Base-by-base conservation (phyloP, 371 early-diverging fungal species). In the Lichtheimia hyalospora region DNA sequence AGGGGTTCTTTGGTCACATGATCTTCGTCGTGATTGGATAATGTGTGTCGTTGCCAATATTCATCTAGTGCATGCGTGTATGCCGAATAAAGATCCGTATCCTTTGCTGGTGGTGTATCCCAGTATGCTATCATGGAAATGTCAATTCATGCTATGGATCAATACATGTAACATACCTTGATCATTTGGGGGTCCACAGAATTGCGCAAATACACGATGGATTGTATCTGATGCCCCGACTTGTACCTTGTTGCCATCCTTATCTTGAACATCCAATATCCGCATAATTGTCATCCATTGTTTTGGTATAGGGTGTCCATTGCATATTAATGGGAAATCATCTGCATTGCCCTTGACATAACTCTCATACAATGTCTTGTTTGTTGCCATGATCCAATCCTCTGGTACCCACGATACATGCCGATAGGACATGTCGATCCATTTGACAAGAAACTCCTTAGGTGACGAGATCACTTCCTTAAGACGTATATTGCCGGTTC, bases 381-480 rank as follows among this genome's bases (percentile, higher is more conserved):
- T 55, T 5, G 64, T 64, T 15, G 65, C 57, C 14, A 63, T 60
- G n/a, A 79, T 55, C 82, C 84, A 85, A 34, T 60, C 64, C 6
- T 62, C 60, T 14, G 82, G 66, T 6, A 86, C 84, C 89, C 89
- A 89, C 15, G 64, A 64, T 5, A 80, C 54, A 54, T 84, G 81
- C n/a, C 84, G 73, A 55, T 83, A 85, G 1, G 86, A 83, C 41
- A 61, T 43, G 8, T 61, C 63, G 53, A 71, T 72, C 88, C 87
- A 89, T 40, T 85, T 86, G 51, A 89, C 64, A 8, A 81, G 61
- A 15, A 60, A 55, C 25, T 70, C 16, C 21, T 46, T 46, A 46
- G 46, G 7, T 13, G 52, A 43, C 53, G 50, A 21, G 57, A 48
- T 3, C 7, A 54, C 1, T 52, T 4, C 41, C 8, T 55, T 27